A percentile compares a stretch with the other conserved stretches of the same genome.
Conservation (phyloP, 2,329 filamentous ascomycete species). For the Cladosporium sp. region DNA sequence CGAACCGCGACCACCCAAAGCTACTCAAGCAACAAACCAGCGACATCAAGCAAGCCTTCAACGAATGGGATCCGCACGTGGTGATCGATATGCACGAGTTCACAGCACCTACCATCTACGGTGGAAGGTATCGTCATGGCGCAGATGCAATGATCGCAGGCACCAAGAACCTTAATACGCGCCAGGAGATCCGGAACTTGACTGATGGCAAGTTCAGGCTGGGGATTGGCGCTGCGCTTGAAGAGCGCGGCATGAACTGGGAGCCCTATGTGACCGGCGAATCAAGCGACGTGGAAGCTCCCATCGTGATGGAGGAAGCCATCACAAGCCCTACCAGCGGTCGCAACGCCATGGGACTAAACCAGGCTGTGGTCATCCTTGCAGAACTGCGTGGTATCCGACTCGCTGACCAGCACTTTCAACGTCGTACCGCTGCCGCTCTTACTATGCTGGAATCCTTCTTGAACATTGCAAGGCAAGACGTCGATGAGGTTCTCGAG, state of each 20-base stretch:
- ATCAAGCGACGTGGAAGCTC: slow-evolving; percentile 12
- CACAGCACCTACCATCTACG: slow-evolving; percentile 23
- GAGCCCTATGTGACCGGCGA: slow-evolving; percentile 30
- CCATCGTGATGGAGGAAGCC: slow-evolving; percentile 16
- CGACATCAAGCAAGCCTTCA: slow-evolving; percentile 27
- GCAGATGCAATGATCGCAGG: slow-evolving; percentile 27
- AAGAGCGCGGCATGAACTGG: slow-evolving; percentile 28
- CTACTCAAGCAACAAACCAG: slow-evolving; percentile 26
- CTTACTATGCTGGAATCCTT: slow-evolving; percentile 15
- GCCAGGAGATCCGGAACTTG: slow-evolving; percentile 27
- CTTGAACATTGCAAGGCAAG: slow-evolving; percentile 14
- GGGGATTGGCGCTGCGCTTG: slow-evolving; percentile 23
- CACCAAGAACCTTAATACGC: slow-evolving; percentile 18
- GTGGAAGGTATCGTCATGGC: slow-evolving; percentile 26
- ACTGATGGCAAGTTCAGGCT: slow-evolving; percentile 27
- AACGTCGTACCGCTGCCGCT: slow-evolving; percentile 15
- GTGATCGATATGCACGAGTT: slow-evolving; percentile 33
- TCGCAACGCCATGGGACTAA: slow-evolving; percentile 17
- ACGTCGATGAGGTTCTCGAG: slow-evolving; percentile 10
- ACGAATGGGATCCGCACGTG: slow-evolving; percentile 27
- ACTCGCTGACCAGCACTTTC: slow-evolving; percentile 19
- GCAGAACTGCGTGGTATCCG: slow-evolving; percentile 17
- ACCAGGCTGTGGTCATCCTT: slow-evolving; percentile 16
- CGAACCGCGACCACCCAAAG: slow-evolving; percentile 23
- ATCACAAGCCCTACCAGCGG: slow-evolving; percentile 11